Conservation (phyloP, 2,329 filamentous ascomycete species). For the Beauveria asiatica region DNA sequence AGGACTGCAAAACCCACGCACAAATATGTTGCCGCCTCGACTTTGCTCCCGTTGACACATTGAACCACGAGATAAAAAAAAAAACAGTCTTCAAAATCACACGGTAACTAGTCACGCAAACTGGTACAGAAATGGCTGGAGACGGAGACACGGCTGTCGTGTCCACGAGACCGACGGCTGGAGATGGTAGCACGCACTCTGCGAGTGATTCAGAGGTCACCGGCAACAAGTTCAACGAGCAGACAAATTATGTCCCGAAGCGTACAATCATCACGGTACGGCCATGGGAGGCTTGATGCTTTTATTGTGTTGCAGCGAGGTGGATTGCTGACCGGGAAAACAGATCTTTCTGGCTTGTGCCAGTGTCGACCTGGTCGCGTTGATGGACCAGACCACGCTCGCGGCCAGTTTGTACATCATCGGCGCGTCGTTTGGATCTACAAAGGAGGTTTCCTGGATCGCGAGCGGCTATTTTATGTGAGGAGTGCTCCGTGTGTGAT, state of each 20-base stretch:
- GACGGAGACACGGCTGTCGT: not conserved
- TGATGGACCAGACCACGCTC: slow-evolving; percentile 51
- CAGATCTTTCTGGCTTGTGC: slow-evolving; percentile 50
- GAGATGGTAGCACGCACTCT: not conserved
- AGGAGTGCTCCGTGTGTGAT: not conserved
- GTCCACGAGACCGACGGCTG: slow-evolving; percentile 9
- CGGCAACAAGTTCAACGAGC: slow-evolving; percentile 39
- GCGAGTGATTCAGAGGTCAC: slow-evolving; percentile 14
- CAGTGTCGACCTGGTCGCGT: slow-evolving; percentile 44
- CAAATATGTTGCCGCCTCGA: not conserved
- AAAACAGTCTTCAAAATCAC: not conserved
- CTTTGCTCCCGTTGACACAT: not conserved
- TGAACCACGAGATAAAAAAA: not conserved
- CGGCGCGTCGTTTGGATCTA: slow-evolving; percentile 40
- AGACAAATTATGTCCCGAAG: slow-evolving; percentile 46
- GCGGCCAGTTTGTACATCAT: slow-evolving; percentile 47
- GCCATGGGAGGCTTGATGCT: no score
- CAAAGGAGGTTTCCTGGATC: slow-evolving; percentile 45
- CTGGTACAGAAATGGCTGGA: not conserved
- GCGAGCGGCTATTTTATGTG: slow-evolving; percentile 48
- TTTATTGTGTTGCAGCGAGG: no score
- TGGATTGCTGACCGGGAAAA: slow-evolving; percentile 9
- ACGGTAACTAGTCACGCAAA: not conserved
- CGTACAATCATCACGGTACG: slow-evolving; percentile 42
- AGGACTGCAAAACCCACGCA: not conserved